Base-by-base conservation (phyloP, 257 asterid genomes). In the Ilex aquifolium region DNA sequence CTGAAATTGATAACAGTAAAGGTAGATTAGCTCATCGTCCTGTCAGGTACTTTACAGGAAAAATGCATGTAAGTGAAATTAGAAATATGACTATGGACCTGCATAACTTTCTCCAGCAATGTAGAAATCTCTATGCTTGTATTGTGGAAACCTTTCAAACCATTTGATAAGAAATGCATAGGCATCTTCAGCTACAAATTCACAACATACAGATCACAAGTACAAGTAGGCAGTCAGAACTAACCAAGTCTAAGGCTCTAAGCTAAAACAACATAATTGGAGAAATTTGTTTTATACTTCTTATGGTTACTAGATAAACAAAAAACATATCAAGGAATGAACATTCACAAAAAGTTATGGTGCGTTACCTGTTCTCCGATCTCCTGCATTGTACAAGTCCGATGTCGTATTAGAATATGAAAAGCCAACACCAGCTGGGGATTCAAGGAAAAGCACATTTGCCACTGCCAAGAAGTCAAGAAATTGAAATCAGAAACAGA, bases 361-460 rank as follows among this genome's bases (percentile, higher is more conserved):
- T 8, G 30, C 29, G 15, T 53, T 53, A 93, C 99, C 99, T 42
- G 99, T 88, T 77, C 86, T 81, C 51, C 80, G 81, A 63, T 93
- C 99, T 56, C 99, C 99, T 15, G 57, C 57, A 61, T 84, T 77
- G 40, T 84, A 84, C 76, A 87, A 80, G 84, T 93, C 99, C 6
- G 96, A 75, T 15, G 99, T 62, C 17, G 95, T 88, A 74, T 93
- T 93, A 10, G 99, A 77, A 72, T 93, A 93, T 2, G 99, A 93
- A 73, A 80, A 93, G 9, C 99, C 99, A 77, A 93, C 99, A 48
- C 99, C 99, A 63, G 97, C 96, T 3, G 99, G 99, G 3, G 99
- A 93, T 72, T 93, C 99, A 29, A 93, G 80, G 59, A 93, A 93
- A 14, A 93, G 91, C 85, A 93, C 76, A 83, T 93, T 93, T 4